Evolutionary conservation across 768 basidiomycete genomes (phyloP).

Genomic region (Pleurotus platypus): DNA sequence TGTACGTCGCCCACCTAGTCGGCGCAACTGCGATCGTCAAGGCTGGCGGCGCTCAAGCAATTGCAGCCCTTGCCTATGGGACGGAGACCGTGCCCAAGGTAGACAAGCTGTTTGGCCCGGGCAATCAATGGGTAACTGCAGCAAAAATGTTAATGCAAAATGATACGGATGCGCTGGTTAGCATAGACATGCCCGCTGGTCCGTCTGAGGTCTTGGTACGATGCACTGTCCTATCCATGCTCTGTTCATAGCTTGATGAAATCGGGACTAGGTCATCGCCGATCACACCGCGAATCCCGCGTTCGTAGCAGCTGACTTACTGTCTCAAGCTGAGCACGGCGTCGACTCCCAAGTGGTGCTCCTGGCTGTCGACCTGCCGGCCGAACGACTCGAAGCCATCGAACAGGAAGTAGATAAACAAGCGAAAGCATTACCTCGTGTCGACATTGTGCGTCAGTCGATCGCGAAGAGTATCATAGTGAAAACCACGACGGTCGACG

Average conservation of each 20-base stretch:
- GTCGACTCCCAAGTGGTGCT: constrained; percentile 98
- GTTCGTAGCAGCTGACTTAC: constrained; percentile 93
- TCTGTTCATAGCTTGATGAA: not conserved
- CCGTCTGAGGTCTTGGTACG: constrained; percentile 93
- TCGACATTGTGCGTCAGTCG: constrained; percentile 87
- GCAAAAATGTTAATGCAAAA: constrained; percentile 99
- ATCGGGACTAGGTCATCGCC: constrained; percentile 78
- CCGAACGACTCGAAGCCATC: constrained; percentile 62
- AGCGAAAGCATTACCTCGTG: constrained; percentile 80
- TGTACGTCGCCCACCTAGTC: constrained; percentile 91
- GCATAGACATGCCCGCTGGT: constrained; percentile 99
- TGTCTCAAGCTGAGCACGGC: constrained; percentile 98
- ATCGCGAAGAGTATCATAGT: constrained; percentile 91
- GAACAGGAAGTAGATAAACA: constrained; percentile 85
- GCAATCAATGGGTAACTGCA: constrained; percentile 99
- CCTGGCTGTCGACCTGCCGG: constrained; percentile 69
- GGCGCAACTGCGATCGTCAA: constrained; percentile 89
- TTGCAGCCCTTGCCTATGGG: constrained; percentile 95
- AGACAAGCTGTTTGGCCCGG: constrained; percentile 98
- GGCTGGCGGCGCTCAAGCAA: constrained; percentile 95
- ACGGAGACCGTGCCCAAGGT: constrained; percentile 95
- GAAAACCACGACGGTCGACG: constrained; percentile 56
- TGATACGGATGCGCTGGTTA: constrained; percentile 92
- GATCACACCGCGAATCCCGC: constrained; percentile 83
- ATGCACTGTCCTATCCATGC: not conserved